phyloP scores from a whole-genome alignment of 306 rosid species.

The Gastrolobium bilobum region DNA sequence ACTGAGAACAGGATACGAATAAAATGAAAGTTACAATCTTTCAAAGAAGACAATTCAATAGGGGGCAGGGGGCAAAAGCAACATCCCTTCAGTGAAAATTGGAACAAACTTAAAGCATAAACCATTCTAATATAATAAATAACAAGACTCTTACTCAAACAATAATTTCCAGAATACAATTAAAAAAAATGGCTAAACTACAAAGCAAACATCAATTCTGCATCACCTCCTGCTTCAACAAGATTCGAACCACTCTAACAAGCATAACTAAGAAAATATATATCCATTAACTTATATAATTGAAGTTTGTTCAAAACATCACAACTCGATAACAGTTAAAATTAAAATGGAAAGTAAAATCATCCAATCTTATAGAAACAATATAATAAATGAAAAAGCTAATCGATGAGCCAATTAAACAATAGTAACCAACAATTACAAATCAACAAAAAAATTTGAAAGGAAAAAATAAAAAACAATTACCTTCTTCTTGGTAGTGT shows the following conservation, averaged over 20 bases:
- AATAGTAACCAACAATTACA: too few relatives aligned
- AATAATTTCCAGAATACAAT: neutral
- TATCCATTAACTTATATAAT: too few relatives aligned
- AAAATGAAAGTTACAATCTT: neutral
- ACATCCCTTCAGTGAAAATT: neutral
- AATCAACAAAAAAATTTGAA: neutral
- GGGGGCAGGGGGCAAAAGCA: neutral
- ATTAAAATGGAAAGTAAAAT: too few relatives aligned
- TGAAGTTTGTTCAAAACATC: too few relatives aligned
- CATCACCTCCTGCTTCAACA: neutral
- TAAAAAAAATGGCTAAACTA: neutral
- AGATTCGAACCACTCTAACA: neutral
- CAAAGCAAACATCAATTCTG: neutral
- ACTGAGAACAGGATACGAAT: neutral
- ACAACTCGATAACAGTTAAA: too few relatives aligned
- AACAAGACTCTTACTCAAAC: too few relatives aligned
- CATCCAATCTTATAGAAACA: too few relatives aligned
- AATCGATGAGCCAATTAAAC: too few relatives aligned
- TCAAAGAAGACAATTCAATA: neutral
- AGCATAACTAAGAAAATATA: too few relatives aligned
- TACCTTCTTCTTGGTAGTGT: conserved; percentile 82
- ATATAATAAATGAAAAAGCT: too few relatives aligned
- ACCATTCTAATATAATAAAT: neutral
- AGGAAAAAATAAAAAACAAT: neutral
- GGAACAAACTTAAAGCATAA: fast-evolving